Percentiles rank a stretch among this genome's conserved stretches.
Conservation (phyloP, 768 basidiomycete species). For the Leccinum olivaceopallidum region DNA sequence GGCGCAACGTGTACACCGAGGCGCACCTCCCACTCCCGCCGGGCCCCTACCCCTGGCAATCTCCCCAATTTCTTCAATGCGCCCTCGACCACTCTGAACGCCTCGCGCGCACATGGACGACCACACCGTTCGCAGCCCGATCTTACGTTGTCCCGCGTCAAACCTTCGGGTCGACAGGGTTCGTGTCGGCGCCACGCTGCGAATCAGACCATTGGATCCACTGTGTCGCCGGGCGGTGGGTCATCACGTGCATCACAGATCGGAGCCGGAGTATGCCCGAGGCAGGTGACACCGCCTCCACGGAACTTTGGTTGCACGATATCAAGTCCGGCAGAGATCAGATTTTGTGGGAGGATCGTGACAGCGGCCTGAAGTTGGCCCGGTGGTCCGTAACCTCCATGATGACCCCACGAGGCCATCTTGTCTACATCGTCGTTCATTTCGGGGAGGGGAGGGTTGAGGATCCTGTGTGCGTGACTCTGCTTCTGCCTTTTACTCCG, state of each 20-base stretch:
- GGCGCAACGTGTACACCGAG: constrained; percentile 15
- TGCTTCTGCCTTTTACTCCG: background rate
- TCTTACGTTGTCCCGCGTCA: background rate
- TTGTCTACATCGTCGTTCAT: constrained; percentile 18
- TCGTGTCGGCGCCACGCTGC: no score
- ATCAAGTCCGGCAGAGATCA: constrained; percentile 15
- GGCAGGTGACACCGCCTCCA: no score
- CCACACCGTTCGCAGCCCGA: constrained; percentile 6
- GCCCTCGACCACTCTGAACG: constrained; percentile 18
- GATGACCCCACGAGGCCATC: constrained; percentile 9
- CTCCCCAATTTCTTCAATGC: constrained; percentile 14
- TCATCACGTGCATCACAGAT: constrained; percentile 13
- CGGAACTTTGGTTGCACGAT: constrained; percentile 1
- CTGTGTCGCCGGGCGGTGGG: constrained; percentile 21
- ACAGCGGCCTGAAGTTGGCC: background rate
- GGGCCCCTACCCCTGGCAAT: constrained; percentile 23
- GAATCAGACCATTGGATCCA: background rate
- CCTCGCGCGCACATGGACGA: constrained; percentile 16
- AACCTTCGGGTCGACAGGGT: no score
- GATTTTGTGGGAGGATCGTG: constrained; percentile 19
- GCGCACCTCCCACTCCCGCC: constrained; percentile 14
- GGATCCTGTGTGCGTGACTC: constrained; percentile 18
- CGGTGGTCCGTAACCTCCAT: constrained; percentile 13
- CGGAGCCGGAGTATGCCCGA: no score
- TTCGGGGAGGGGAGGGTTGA: background rate